Evolutionary conservation across 2,329 filamentous ascomycete genomes (phyloP).

Genomic region (Graphium sp.): DNA sequence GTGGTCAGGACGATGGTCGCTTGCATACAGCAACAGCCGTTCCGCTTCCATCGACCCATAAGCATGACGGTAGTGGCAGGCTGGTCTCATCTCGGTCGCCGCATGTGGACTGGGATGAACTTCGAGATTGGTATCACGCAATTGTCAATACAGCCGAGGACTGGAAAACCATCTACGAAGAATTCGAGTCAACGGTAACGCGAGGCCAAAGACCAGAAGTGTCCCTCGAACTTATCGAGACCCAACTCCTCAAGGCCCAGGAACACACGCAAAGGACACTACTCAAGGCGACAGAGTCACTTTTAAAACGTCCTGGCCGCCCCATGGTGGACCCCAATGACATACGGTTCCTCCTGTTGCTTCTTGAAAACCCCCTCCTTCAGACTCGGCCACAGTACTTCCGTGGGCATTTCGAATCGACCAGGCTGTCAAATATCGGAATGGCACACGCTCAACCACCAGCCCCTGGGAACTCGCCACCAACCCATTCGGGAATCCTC

Average conservation of each 20-base stretch:
- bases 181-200: conserved; percentile 19
- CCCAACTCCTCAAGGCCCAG: conserved; percentile 36
- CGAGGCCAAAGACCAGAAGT: conserved; percentile 13
- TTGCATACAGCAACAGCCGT: conserved; percentile 6
- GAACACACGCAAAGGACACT: conserved; percentile 52
- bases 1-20: conserved; percentile 25
- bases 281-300: conserved; percentile 60
- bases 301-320: conserved; percentile 65
- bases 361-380: conserved; percentile 65
- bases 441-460: too few species aligned
- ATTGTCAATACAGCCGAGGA: conserved; percentile 49
- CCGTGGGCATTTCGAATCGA: too few species aligned
- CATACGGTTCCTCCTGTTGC: conserved; percentile 60
- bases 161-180: conserved; percentile 46
- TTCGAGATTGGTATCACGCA: conserved; percentile 58
- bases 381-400: too few species aligned
- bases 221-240: conserved; percentile 26
- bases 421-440: too few species aligned
- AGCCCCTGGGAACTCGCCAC: too few species aligned
- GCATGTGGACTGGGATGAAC: conserved; percentile 57
- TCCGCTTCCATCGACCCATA: not conserved
- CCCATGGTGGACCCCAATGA: conserved; percentile 52
- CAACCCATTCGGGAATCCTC: conserved; percentile 41
- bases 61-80: conserved; percentile 6
- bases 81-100: conserved; percentile 44